phyloP scores from a whole-genome alignment of 1,284 basidiomycete genomes.

The Malassezia japonica region DNA sequence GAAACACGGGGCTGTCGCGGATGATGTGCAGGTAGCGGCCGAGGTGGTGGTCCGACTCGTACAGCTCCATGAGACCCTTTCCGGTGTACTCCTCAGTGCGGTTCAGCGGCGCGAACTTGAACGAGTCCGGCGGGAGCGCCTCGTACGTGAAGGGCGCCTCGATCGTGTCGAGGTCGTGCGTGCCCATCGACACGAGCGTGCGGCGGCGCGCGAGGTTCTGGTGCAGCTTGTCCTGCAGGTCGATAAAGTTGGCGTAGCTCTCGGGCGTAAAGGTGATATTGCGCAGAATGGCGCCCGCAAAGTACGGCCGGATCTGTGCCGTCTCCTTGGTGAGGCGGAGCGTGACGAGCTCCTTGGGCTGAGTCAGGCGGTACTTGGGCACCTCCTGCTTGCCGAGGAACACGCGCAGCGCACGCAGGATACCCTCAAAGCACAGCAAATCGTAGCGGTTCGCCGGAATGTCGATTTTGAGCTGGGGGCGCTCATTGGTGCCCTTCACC shows the following conservation, averaged over 20 bases:
- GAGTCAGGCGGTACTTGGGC: slow-evolving; percentile 50
- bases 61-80: slow-evolving; percentile 51
- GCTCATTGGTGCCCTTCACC: slow-evolving; percentile 63
- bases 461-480: slow-evolving; percentile 97
- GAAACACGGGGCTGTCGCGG: slow-evolving; percentile 86
- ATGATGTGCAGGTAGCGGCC: slow-evolving; percentile 83
- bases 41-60: slow-evolving; percentile 86
- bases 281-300: slow-evolving; percentile 80
- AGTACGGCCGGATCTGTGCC: slow-evolving; percentile 70
- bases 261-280: slow-evolving; percentile 75
- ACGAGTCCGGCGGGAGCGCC: slow-evolving; percentile 74
- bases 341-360: slow-evolving; percentile 28
- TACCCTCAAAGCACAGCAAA: slow-evolving; percentile 91
- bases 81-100: slow-evolving; percentile 57
- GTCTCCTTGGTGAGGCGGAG: slow-evolving; percentile 23
- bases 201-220: slow-evolving; percentile 85
- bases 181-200: slow-evolving; percentile 90
- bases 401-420: slow-evolving; percentile 73
- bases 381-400: slow-evolving; percentile 68
- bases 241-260: slow-evolving; percentile 94
- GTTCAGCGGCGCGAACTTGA: slow-evolving; percentile 78
- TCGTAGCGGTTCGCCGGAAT: slow-evolving; percentile 95
- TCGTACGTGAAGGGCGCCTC: slow-evolving; percentile 81
- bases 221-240: slow-evolving; percentile 91
- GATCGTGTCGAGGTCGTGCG: slow-evolving; percentile 89